Conservation (phyloP, 192 early-diverging fungal genomes). For the Coemansia nantahalensis region DNA sequence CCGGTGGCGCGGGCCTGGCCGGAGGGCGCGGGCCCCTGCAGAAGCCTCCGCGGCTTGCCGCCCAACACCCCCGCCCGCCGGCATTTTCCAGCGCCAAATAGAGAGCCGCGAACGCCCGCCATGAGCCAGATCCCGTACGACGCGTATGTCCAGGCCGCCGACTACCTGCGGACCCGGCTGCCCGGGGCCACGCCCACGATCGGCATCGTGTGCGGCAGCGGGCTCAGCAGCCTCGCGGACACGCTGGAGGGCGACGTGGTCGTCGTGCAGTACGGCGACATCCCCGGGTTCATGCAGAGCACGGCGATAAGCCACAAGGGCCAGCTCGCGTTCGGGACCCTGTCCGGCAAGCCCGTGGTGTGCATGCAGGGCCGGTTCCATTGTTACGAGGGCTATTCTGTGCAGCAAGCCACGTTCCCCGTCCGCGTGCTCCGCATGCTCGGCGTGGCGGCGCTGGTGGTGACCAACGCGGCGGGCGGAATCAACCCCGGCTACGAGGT, state of each 20-base stretch:
- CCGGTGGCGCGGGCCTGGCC: too few relatives aligned
- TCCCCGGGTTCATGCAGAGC: constrained; percentile 82
- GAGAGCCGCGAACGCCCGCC: not conserved
- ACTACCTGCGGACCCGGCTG: constrained; percentile 20
- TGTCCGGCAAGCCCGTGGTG: constrained; percentile 70
- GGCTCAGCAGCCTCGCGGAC: constrained; percentile 79
- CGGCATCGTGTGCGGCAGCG: constrained; percentile 88
- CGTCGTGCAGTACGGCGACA: constrained; percentile 71
- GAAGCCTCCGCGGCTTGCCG: too few relatives aligned
- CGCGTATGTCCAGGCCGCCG: constrained; percentile 33
- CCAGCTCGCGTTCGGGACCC: constrained; percentile 76
- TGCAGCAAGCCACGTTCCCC: constrained; percentile 77
- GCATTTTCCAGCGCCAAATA: too few relatives aligned
- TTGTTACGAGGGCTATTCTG: constrained; percentile 84
- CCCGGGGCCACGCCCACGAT: constrained; percentile 46
- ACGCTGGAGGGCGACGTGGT: constrained; percentile 61
- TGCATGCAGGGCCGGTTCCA: constrained; percentile 93
- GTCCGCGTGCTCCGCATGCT: constrained; percentile 84
- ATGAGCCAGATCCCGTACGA: constrained; percentile 37
- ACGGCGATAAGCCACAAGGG: constrained; percentile 59
- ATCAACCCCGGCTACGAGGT: constrained; percentile 78
- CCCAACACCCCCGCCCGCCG: too few relatives aligned
- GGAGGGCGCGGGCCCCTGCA: too few relatives aligned
- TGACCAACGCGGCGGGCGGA: constrained; percentile 89
- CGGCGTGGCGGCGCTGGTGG: constrained; percentile 70